Base-by-base conservation (phyloP, 805 yeast species). In the Candida nonsorbophila region DNA sequence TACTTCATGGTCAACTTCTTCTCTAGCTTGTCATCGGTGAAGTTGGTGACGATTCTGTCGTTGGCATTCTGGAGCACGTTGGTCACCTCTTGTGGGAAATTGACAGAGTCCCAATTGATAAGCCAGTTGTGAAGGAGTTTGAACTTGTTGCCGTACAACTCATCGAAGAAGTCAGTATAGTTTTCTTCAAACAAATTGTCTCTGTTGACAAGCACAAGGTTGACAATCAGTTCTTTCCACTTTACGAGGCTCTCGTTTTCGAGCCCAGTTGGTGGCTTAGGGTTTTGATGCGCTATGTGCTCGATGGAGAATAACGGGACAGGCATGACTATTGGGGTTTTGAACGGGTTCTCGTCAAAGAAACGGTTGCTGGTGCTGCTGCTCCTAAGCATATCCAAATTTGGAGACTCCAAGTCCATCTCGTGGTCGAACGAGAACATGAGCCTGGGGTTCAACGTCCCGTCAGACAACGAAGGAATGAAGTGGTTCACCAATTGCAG, bases 371-470 rank as follows among this genome's bases (percentile, higher is more conserved):
- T 28, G 20, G 11, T 14, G 16, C 16, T 22, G 14, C 25, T 36
- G 22, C 16, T 32, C 20, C 63, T 32, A 11, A 63, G 40, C 27
- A 62, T 39, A 18, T 62, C 65, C 6, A 63, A 42, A 20, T 62
- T 55, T 6, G 69, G 67, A 24, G 53, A 49, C 6, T 49, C 33
- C 6, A 45, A 35, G 34, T 62, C 66, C 14, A 63, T 31, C 8
- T 43, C 42, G 3, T 42, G 29, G 29, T 64, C 69, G 38, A 64
- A 62, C 3, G 68, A 54, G 25, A 64, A 48, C 11, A 63, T 53
- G 30, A 56, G 25, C 34, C 54, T 51, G 34, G 54, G 54, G 14
- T 34, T 35, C 8, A 42, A 35, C 11, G 40, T 36, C 5, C 38
- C 38, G 17, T 28, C 42, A 10, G 32, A 36, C 4, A 47, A 41